Conservation (phyloP, 306 rosid species). For the Quercus dentata region DNA sequence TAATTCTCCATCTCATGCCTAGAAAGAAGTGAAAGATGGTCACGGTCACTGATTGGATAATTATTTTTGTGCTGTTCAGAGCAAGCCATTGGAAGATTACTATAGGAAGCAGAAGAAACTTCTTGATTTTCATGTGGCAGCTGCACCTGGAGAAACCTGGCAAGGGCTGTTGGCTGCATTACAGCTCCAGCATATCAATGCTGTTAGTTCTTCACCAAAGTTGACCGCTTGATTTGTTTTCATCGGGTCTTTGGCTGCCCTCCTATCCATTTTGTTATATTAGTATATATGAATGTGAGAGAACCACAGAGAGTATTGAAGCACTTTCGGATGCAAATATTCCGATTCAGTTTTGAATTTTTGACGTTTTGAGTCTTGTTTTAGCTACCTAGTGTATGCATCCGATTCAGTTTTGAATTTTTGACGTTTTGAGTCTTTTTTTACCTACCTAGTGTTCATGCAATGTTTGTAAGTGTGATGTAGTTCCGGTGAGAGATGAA, state of each 20-base stretch:
- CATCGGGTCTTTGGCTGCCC: conserved; percentile 1
- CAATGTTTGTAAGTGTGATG: conserved; percentile 19
- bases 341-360: conserved; percentile 24
- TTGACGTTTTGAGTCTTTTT: no score
- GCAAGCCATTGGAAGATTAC: conserved; percentile 33
- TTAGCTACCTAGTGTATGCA: not conserved
- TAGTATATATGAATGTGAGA: conserved; percentile 59
- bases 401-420: no score
- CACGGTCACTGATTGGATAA: not conserved
- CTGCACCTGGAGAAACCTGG: conserved; percentile 75
- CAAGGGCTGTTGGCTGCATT: conserved; percentile 79
- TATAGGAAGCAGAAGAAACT: conserved; percentile 64
- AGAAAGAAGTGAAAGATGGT: not conserved
- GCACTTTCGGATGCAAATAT: conserved; percentile 22
- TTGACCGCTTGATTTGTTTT: conserved; percentile 63
- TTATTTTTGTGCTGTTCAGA: conserved; percentile 22
- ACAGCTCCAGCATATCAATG: conserved; percentile 72
- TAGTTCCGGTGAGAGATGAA: conserved; percentile 23
- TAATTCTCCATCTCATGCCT: not conserved
- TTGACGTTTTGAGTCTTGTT: not conserved
- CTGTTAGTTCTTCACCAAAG: conserved; percentile 66
- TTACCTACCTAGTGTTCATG: no score
- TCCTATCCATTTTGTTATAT: conserved; percentile 35
- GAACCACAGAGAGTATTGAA: conserved; percentile 31
- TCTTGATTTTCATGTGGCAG: conserved; percentile 50